Evolutionary conservation across 2,329 filamentous ascomycete species (phyloP).

Genomic region (Scortechinia acanthostroma): DNA sequence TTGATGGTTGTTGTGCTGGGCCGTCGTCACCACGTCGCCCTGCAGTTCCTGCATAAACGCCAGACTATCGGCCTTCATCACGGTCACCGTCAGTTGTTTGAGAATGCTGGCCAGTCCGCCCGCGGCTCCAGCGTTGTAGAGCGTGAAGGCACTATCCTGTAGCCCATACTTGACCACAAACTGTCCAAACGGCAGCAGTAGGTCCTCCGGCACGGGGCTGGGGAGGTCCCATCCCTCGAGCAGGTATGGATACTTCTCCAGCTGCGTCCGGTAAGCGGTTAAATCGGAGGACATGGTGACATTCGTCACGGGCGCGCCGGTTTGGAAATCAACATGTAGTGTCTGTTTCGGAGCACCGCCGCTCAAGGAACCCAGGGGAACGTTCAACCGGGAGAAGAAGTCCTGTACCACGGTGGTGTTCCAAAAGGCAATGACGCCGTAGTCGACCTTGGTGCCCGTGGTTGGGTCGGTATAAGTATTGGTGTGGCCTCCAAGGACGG

Average conservation of each 20-base stretch:
- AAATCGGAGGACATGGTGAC: not conserved
- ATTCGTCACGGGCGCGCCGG: not conserved
- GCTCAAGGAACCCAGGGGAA: conserved; percentile 10
- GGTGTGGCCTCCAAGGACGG: conserved; percentile 35
- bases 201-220: conserved; percentile 29
- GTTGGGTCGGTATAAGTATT: conserved; percentile 31
- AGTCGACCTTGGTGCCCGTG: conserved; percentile 21
- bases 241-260: conserved; percentile 22
- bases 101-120: conserved; percentile 35
- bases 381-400: conserved; percentile 34
- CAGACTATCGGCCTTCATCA: conserved; percentile 29
- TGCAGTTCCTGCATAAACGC: conserved; percentile 22
- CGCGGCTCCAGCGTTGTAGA: conserved; percentile 29
- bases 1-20: conserved; percentile 24
- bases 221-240: conserved; percentile 32
- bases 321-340: not conserved
- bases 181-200: conserved; percentile 35
- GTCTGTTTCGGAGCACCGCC: conserved; percentile 2
- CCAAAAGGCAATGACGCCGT: conserved; percentile 26
- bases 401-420: conserved; percentile 26
- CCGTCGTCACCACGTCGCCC: conserved; percentile 15
- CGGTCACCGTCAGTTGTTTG: conserved; percentile 30
- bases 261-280: not conserved
- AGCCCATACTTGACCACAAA: conserved; percentile 39
- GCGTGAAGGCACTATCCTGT: conserved; percentile 29